Evolutionary conservation across 2,329 filamentous ascomycete species (phyloP), one percentile per base, ranked within the genome.

Genomic region (Aspergillus melleus): DNA sequence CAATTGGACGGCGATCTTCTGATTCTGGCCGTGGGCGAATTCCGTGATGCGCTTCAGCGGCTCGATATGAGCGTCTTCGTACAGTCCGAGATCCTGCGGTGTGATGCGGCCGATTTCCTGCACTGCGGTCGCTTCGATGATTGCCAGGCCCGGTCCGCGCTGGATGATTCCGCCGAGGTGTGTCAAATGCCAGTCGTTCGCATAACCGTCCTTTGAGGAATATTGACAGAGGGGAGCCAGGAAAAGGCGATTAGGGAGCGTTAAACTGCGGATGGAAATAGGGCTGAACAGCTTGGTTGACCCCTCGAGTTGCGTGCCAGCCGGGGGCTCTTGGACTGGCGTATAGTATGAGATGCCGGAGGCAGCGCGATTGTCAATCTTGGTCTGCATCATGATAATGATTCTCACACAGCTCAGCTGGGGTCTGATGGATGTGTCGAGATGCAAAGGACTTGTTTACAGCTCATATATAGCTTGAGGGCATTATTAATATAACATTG

Each of bases 21-120:
- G 88, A 70, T 83, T 84, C 75, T 96, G 92, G 22, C 84, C 86
- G 78, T 96, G 92, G 3, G 90, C 86, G 63, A 92, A 96, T 63
- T 96, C 90, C 42, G 88, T 86, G 54, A 94, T 84, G 61, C 85
- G 84, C n/a, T 67, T 66, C 58, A 96, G 77, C 0, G 88, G 87
- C 65, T 84, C 88, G 60, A 93, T 88, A 74, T 97, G 93, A 30
- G 83, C 86, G 74, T 96, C 93, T 62, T 89, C 82, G 92, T 92
- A 97, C 4, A 97, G 78, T 0, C 93, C 73, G 8, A 67, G 53
- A 52, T 73, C 70, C 44, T 73, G 61, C 0, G 92, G 91, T 0
- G 90, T 90, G 79, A 96, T 96, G 57, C 92, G 86, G 26, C 92
- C 92, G 65, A 92, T 86, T 4, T 90, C 77, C 6, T 86, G 81